These are phyloP conservation scores for Yamadazyma olivae DNA, from an alignment of 805 yeast genomes.

Conservation along the genomic window DNA sequence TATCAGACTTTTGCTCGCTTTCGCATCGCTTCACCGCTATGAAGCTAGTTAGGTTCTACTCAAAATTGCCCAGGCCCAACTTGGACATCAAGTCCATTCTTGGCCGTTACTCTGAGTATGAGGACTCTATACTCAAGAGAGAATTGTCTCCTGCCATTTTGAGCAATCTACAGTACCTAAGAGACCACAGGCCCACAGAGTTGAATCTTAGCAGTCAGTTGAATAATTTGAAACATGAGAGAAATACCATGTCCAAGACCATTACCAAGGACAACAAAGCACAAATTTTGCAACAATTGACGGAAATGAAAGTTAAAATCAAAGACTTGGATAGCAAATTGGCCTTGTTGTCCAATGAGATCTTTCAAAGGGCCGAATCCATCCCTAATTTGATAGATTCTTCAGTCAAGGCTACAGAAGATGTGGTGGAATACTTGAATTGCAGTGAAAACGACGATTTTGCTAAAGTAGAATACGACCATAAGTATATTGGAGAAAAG, in stretches of 20 bases:
- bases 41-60: constrained; percentile 9
- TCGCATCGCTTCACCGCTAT: no score
- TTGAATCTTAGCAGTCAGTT: constrained; percentile 19
- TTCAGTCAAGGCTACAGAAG: constrained; percentile 38
- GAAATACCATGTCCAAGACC: constrained; percentile 23
- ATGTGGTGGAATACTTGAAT: constrained; percentile 52
- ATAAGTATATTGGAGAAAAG: constrained; percentile 65
- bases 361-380: constrained; percentile 41
- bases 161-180: constrained; percentile 22
- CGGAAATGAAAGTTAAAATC: constrained; percentile 22
- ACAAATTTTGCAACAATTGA: constrained; percentile 12
- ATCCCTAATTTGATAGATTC: constrained; percentile 64
- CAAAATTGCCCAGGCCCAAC: constrained; percentile 17
- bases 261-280: constrained; percentile 17
- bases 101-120: constrained; percentile 16
- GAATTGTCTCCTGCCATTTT: constrained; percentile 15
- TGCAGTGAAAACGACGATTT: constrained; percentile 30
- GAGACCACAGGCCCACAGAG: constrained; percentile 22
- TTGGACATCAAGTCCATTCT: constrained; percentile 23
- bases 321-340: constrained; percentile 23
- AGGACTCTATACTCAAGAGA: constrained; percentile 28
- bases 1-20: no score
- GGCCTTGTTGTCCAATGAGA: constrained; percentile 27
- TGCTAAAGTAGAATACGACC: constrained; percentile 41
- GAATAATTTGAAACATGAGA: constrained; percentile 23